Percentiles rank a stretch among this genome's conserved stretches.
Conservation (phyloP, 73 alveolate species). For the Symbiodinium pilosum region DNA sequence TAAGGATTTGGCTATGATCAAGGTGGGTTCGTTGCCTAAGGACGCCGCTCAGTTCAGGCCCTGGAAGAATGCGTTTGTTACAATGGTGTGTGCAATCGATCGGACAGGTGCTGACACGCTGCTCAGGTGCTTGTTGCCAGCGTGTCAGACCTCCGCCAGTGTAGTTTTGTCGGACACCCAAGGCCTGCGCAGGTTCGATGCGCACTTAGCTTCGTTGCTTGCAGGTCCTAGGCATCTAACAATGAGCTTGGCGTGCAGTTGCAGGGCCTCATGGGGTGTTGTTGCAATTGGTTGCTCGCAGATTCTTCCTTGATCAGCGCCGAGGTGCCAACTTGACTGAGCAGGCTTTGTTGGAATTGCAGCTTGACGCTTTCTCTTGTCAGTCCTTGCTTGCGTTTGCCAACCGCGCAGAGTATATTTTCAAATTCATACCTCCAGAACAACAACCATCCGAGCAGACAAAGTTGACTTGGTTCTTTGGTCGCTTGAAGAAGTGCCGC, state of each 20-base stretch:
- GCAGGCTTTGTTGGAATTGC: neutral
- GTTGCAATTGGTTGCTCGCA: neutral
- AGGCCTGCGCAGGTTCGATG: neutral
- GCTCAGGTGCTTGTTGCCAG: neutral
- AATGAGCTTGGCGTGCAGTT: too few species aligned
- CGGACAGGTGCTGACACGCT: slow-evolving; percentile 8
- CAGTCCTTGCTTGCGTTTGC: neutral
- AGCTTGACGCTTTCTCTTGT: neutral
- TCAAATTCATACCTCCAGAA: slow-evolving; percentile 1
- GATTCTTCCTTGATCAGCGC: neutral
- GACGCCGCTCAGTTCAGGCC: slow-evolving; percentile 26
- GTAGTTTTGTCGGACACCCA: neutral
- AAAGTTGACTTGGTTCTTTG: slow-evolving; percentile 45
- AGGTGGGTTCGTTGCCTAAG: neutral
- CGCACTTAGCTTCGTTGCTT: neutral
- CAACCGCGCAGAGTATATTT: neutral
- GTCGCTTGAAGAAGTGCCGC: slow-evolving; percentile 9
- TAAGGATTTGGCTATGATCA: neutral
- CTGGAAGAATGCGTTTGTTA: slow-evolving; percentile 13
- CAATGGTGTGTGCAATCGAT: neutral
- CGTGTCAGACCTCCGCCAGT: neutral
- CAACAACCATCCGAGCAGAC: slow-evolving; percentile 48
- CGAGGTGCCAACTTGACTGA: slow-evolving; percentile 17
- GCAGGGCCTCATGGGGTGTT: too few species aligned
- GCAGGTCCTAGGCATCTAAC: neutral